Conservation (phyloP, 441 rosid genomes). For the Arabidopsis lyrata region DNA sequence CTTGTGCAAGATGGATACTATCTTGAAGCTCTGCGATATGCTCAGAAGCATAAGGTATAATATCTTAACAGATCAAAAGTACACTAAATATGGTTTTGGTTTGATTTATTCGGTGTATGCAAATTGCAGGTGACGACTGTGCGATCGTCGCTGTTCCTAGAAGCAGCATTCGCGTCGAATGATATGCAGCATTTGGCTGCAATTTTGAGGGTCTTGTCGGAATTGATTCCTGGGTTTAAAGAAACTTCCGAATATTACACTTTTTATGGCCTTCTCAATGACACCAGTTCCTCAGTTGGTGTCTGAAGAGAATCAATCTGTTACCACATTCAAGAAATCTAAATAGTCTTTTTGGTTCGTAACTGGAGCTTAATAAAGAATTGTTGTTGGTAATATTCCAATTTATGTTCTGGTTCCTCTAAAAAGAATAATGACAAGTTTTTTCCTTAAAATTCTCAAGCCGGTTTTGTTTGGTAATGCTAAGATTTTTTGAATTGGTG, state of each 20-base stretch:
- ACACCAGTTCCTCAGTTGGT: slow-evolving; percentile 60
- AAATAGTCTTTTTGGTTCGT: not conserved
- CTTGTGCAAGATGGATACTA: slow-evolving; percentile 93
- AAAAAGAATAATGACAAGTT: not conserved
- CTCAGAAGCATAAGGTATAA: slow-evolving; percentile 82
- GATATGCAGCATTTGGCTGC: slow-evolving; percentile 83
- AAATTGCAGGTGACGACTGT: slow-evolving; percentile 71
- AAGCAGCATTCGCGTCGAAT: slow-evolving; percentile 76
- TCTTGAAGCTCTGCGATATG: slow-evolving; percentile 90
- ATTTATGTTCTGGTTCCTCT: not conserved
- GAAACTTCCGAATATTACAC: slow-evolving; percentile 66
- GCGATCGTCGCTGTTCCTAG: slow-evolving; percentile 76
- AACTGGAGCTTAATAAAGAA: not conserved
- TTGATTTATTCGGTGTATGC: slow-evolving; percentile 23
- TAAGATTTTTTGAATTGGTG: not conserved
- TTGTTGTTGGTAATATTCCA: not conserved
- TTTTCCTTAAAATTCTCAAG: not conserved
- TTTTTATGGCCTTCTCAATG: slow-evolving; percentile 64
- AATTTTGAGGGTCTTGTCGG: slow-evolving; percentile 86
- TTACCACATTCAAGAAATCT: slow-evolving; percentile 2
- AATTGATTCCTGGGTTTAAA: slow-evolving; percentile 74
- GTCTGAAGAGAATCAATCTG: slow-evolving; percentile 41
- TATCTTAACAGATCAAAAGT: not conserved
- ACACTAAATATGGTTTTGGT: not conserved
- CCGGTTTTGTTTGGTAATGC: not conserved